Base-by-base conservation (phyloP, 2,329 filamentous ascomycete genomes). In the Stemphylium lycopersici region DNA sequence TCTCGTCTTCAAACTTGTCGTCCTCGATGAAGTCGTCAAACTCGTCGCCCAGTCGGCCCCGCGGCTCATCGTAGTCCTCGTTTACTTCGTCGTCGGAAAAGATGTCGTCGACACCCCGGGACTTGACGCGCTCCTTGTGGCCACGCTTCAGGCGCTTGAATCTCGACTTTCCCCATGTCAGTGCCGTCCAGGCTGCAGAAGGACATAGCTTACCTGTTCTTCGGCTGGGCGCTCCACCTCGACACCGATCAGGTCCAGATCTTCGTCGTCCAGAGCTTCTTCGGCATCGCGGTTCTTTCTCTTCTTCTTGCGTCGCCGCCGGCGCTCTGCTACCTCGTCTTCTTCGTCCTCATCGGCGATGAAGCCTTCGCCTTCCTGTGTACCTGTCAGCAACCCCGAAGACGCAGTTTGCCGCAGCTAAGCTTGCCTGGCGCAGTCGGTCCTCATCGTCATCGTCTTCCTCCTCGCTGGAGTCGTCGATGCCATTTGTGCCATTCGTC, bases 131-230 rank as follows among this genome's bases (percentile, higher is more conserved):
- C 44, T 91, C 86, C 56, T 90, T 85, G 62, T 93, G 91, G 49
- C 95, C 93, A 62, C 91, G 90, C 81, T 98, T 99, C 50, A 99
- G 85, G 36, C 95, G 90, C 78, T 99, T 99, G 82, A 96, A 96
- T 73, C 96, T 96, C 64, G 89, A 88, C 88, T 96, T 31, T 16
- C 60, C 29, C 55, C 45, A 47, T 52, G 48, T 60, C 43, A 70
- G 66, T 48, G 26, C 43, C n/a, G n/a, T 26, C 56, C 52, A 44
- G 39, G 32, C 15, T 38, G 11, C 37, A n/a, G 47, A 15, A 18
- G 24, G 38, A 16, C 44, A 36, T 56, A 15, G 24, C 55, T 24
- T 84, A 92, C 90, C 84, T 93, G 87, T 59, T 87, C 78, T 41
- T 87, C 80, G 26, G 86, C 80, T 66, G 87, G 87, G 16, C 86